A percentile compares a stretch with the other conserved stretches of the same genome.
These are phyloP conservation scores for Rhizophora mangle DNA, from an alignment of 345 rosid species.

Conservation along the genomic window DNA sequence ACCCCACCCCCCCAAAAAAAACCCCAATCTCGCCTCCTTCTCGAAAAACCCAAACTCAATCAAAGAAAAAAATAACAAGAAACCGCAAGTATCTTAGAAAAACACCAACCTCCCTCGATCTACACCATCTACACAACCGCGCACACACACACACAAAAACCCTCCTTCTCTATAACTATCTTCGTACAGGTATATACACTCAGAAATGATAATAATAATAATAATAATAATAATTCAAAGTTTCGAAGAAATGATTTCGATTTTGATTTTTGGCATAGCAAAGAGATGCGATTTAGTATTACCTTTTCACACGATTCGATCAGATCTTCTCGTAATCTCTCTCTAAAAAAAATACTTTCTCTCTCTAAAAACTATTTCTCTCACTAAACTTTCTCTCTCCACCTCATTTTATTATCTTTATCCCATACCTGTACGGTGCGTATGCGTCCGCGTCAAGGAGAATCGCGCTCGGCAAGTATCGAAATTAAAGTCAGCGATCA, in stretches of 20 bases:
- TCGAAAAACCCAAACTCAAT: slow-evolving; percentile 7
- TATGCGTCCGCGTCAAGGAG: slow-evolving; percentile 19
- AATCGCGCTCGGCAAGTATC: slow-evolving; percentile 13
- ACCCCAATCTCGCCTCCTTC: slow-evolving; percentile 12
- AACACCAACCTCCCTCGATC: slow-evolving; percentile 15
- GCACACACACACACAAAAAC: no score
- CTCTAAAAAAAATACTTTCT: slow-evolving; percentile 5
- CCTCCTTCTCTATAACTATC: slow-evolving; percentile 11
- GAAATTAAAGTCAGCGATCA: background rate
- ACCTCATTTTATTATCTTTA: slow-evolving; percentile 27
- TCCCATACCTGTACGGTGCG: slow-evolving; percentile 32
- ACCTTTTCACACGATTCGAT: slow-evolving; percentile 6
- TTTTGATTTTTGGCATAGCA: slow-evolving; percentile 1
- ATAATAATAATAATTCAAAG: background rate
- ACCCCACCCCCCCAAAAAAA: slow-evolving; percentile 12
- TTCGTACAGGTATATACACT: slow-evolving; percentile 11
- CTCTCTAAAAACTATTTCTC: slow-evolving; percentile 6
- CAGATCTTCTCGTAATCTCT: slow-evolving; percentile 12
- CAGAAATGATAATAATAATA: background rate
- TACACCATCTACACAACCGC: slow-evolving; percentile 2
- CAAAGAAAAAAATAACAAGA: background rate
- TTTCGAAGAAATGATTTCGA: background rate
- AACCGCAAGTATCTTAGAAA: background rate
- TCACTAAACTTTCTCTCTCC: slow-evolving; percentile 13
- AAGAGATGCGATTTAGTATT: background rate